These are phyloP conservation scores for Triadica sebifera DNA, from an alignment of 345 rosid species.

Conservation along the genomic window DNA sequence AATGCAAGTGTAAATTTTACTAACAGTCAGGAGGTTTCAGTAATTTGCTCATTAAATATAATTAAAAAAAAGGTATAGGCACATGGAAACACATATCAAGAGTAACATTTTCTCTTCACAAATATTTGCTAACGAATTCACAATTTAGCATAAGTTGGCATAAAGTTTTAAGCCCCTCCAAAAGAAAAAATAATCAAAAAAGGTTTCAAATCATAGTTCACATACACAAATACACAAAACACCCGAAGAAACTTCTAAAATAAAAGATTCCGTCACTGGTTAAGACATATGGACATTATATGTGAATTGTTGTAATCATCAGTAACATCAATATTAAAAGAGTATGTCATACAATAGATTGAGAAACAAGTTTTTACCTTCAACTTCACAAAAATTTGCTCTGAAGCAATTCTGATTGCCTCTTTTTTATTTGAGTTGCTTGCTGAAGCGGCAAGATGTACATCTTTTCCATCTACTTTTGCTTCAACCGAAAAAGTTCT, in stretches of 20 bases:
- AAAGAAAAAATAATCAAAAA: background rate
- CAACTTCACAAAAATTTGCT: conserved; percentile 39
- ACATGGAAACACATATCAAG: background rate
- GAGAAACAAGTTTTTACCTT: conserved; percentile 49
- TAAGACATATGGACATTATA: background rate
- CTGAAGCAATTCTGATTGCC: conserved; percentile 55
- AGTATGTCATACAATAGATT: background rate
- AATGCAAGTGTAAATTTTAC: too few species aligned
- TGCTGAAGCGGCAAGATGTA: conserved; percentile 37
- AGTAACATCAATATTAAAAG: background rate
- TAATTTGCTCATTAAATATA: too few species aligned
- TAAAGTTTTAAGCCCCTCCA: background rate
- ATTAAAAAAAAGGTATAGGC: background rate
- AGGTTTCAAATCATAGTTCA: background rate
- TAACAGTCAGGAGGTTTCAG: too few species aligned
- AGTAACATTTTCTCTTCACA: background rate
- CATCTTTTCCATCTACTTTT: conserved; percentile 43
- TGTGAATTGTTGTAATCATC: background rate
- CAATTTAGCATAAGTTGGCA: background rate
- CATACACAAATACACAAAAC: background rate
- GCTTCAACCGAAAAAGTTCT: conserved; percentile 43
- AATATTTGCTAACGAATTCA: background rate
- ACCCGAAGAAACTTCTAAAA: background rate
- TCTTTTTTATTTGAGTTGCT: conserved; percentile 56
- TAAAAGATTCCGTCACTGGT: background rate